These are phyloP conservation scores for Blumeriella jaapii DNA, from an alignment of 2,329 filamentous ascomycete genomes.

Conservation along the genomic window DNA sequence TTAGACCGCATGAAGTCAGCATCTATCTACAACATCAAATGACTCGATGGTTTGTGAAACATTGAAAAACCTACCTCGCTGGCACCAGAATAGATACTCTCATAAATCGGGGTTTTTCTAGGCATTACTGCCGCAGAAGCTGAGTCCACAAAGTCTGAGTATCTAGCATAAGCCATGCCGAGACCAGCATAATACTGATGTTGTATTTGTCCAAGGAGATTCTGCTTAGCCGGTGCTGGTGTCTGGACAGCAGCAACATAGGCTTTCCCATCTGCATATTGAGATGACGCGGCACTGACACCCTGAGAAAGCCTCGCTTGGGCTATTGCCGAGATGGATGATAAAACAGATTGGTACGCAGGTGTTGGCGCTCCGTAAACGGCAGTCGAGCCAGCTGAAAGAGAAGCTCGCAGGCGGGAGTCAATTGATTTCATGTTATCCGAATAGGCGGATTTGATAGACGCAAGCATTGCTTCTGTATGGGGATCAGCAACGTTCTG, in stretches of 20 bases:
- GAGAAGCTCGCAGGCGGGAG: slow-evolving; percentile 42
- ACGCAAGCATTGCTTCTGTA: slow-evolving; percentile 58
- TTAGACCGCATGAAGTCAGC: too few species aligned
- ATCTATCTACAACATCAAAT: too few species aligned
- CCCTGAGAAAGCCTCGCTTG: slow-evolving; percentile 59
- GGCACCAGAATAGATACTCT: slow-evolving; percentile 23
- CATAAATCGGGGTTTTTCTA: slow-evolving; percentile 40
- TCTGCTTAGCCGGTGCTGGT: slow-evolving; percentile 37
- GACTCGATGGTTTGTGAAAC: too few species aligned
- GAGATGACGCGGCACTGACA: slow-evolving; percentile 57
- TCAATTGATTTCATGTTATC: slow-evolving; percentile 52
- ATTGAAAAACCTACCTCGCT: too few species aligned
- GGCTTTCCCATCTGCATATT: slow-evolving; percentile 57
- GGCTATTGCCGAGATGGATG: slow-evolving; percentile 55
- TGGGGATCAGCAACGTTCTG: too few species aligned
- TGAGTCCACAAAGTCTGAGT: slow-evolving; percentile 61
- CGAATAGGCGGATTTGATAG: slow-evolving; percentile 57
- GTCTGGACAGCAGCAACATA: slow-evolving; percentile 48
- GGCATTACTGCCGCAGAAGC: slow-evolving; percentile 60
- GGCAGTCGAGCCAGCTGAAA: slow-evolving; percentile 40
- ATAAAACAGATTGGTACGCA: slow-evolving; percentile 35
- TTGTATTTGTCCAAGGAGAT: slow-evolving; percentile 48
- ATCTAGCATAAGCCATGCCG: slow-evolving; percentile 67
- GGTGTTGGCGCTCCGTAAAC: slow-evolving; percentile 42
- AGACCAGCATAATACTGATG: slow-evolving; percentile 51